Percentiles rank a stretch among this genome's conserved stretches.
Conservation (phyloP, 208 protist species). For the Borovskyia barvae region DNA sequence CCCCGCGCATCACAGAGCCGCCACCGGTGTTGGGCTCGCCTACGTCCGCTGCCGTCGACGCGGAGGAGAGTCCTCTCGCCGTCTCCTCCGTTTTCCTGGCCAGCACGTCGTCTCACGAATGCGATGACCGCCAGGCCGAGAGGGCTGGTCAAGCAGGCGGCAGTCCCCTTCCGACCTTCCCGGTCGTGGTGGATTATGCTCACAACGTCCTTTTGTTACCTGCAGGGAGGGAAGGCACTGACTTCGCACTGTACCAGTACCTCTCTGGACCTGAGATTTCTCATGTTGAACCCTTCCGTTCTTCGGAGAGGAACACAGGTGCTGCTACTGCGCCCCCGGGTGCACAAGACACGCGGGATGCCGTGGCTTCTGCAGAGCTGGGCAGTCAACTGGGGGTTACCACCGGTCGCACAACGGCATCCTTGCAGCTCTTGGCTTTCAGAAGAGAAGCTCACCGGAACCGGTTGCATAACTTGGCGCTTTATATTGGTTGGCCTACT, state of each 20-base stretch:
- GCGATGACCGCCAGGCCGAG: neutral
- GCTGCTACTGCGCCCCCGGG: neutral
- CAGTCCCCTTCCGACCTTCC: conserved; percentile 10
- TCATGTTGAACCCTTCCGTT: neutral
- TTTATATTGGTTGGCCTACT: conserved; percentile 30
- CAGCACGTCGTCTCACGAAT: too few species aligned
- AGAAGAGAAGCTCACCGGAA: conserved; percentile 40
- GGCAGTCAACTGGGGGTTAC: neutral
- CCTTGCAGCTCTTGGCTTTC: conserved; percentile 33
- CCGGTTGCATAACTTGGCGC: conserved; percentile 33
- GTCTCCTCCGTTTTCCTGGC: neutral
- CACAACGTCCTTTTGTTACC: conserved; percentile 36
- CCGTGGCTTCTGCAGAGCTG: neutral
- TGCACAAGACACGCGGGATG: neutral
- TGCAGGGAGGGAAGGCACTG: conserved; percentile 10
- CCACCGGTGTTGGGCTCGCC: neutral
- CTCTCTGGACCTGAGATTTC: conserved; percentile 15
- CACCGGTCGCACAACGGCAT: conserved; percentile 12
- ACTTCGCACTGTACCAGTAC: conserved; percentile 56
- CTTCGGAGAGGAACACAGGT: too few species aligned
- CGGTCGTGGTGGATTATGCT: conserved; percentile 44
- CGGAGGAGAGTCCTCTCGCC: neutral
- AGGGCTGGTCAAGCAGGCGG: neutral
- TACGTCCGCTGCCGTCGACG: neutral
- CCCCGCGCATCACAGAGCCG: too few species aligned